phyloP scores from a whole-genome alignment of 371 early-diverging fungal genomes.

The Rhizopus sp. region DNA sequence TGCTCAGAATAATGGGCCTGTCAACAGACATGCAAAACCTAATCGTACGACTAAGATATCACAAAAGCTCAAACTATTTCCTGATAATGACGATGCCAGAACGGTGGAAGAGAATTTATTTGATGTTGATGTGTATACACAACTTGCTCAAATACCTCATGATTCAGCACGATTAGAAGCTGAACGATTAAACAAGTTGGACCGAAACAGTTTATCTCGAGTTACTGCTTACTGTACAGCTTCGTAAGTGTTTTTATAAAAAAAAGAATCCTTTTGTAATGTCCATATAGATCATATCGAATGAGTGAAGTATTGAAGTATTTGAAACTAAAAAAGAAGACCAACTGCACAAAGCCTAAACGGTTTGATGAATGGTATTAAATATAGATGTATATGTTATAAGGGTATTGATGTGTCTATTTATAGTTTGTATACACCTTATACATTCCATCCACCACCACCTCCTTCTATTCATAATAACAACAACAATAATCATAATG shows the following conservation, averaged over 20 bases:
- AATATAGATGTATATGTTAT: background rate
- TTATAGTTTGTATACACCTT: constrained; percentile 39
- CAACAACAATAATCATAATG: too few relatives aligned
- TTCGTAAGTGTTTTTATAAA: constrained; percentile 26
- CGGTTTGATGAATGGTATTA: constrained; percentile 46
- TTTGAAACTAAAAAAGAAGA: constrained; percentile 36
- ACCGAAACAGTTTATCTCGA: constrained; percentile 44
- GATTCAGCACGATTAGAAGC: constrained; percentile 36
- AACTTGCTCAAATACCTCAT: constrained; percentile 41
- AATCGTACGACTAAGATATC: constrained; percentile 86
- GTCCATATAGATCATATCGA: constrained; percentile 42
- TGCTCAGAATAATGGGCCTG: background rate
- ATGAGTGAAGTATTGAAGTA: constrained; percentile 55
- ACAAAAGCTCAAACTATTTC: constrained; percentile 88
- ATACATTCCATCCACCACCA: constrained; percentile 16
- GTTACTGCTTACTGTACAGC: constrained; percentile 91
- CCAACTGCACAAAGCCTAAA: constrained; percentile 34
- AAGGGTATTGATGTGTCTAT: background rate
- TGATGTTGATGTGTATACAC: constrained; percentile 38
- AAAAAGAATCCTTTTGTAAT: background rate
- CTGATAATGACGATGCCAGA: constrained; percentile 69
- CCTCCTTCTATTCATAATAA: background rate
- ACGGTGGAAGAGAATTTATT: constrained; percentile 17
- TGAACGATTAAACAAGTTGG: constrained; percentile 33
- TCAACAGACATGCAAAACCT: constrained; percentile 30